Evolutionary conservation across 2,329 filamentous ascomycete species (phyloP).

Genomic region (Tolypocladium sp.): DNA sequence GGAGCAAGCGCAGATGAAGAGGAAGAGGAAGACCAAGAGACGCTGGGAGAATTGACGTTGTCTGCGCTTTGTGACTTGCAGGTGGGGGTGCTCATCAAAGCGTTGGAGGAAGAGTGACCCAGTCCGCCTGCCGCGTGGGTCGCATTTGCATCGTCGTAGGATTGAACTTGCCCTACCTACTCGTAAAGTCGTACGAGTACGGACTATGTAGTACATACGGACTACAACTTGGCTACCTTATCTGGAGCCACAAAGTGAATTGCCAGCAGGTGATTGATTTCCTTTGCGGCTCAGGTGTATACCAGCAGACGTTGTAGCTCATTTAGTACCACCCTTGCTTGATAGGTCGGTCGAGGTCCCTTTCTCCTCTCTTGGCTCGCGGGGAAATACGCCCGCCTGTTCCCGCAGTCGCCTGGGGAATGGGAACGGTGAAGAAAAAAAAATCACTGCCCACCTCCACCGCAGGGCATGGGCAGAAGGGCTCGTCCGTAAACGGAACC

Average conservation of each 20-base stretch:
- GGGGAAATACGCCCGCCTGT: background rate
- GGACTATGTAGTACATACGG: too few relatives aligned
- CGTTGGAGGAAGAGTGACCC: background rate
- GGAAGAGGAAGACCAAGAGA: background rate
- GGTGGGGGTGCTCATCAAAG: background rate
- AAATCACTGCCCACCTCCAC: background rate
- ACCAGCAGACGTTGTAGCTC: too few relatives aligned
- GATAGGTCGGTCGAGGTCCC: background rate
- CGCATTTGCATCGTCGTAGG: background rate
- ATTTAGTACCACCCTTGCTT: background rate
- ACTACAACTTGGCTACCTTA: too few relatives aligned
- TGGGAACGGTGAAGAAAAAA: conserved; percentile 1
- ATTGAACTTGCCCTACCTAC: too few relatives aligned
- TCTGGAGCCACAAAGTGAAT: too few relatives aligned
- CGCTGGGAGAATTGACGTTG: background rate
- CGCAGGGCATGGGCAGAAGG: background rate
- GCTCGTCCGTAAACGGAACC: conserved; percentile 1
- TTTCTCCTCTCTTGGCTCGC: background rate
- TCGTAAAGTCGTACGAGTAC: background rate
- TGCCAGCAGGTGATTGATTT: too few relatives aligned
- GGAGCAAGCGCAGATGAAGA: background rate
- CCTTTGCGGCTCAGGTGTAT: background rate
- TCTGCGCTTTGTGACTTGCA: background rate
- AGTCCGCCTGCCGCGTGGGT: background rate
- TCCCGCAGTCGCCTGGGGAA: conserved; percentile 1